Percentiles rank a stretch among this genome's conserved stretches.
Conservation (phyloP, 495 filamentous ascomycete genomes). For the Talaromyces ruber region DNA sequence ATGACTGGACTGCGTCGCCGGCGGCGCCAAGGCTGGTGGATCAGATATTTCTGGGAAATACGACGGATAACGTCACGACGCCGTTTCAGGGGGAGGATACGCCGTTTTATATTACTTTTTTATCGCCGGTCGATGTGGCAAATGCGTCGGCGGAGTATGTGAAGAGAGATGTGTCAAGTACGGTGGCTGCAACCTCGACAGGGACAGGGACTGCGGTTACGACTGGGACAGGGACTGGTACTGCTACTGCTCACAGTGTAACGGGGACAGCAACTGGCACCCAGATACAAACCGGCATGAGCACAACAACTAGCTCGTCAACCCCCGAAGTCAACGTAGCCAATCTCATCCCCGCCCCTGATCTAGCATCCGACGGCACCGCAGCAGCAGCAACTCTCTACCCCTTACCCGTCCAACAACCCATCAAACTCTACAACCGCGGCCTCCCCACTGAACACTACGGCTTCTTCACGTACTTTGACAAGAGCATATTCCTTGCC, state of each 20-base stretch:
- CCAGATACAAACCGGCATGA: neutral
- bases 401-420: conserved; percentile 63
- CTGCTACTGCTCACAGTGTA: neutral
- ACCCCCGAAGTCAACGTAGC: conserved; percentile 35
- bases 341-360: conserved; percentile 50
- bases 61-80: conserved; percentile 63
- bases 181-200: neutral
- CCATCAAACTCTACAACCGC: conserved; percentile 77
- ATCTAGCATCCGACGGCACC: conserved; percentile 54
- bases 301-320: neutral
- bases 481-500: conserved; percentile 75
- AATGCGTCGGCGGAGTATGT: neutral
- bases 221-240: neutral
- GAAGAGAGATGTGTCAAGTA: conserved; percentile 1
- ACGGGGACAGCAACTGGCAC: neutral
- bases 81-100: conserved; percentile 44
- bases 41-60: conserved; percentile 71
- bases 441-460: conserved; percentile 76
- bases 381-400: conserved; percentile 61
- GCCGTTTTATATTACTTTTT: conserved; percentile 42
- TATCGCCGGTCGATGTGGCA: conserved; percentile 22
- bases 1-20: conserved; percentile 40
- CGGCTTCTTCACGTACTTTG: conserved; percentile 88
- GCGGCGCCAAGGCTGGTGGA: conserved; percentile 58
- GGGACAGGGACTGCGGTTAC: neutral